Evolutionary conservation across 2,329 filamentous ascomycete genomes (phyloP).

Genomic region (Diaporthe destruens): DNA sequence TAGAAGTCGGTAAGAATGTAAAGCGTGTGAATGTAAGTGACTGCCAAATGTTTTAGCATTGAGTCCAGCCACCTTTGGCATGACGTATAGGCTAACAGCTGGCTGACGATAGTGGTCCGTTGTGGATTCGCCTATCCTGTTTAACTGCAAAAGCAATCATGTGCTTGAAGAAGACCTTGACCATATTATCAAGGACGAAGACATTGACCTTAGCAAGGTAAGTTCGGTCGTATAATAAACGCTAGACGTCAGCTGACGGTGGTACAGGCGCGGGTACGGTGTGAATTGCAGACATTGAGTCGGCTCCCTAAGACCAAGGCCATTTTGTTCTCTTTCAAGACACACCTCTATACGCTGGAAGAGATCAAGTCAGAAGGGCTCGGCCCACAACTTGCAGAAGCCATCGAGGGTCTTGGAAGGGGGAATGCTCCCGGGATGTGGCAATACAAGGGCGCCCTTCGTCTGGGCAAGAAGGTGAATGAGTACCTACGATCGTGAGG

Average conservation of each 20-base stretch:
- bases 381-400: slow-evolving; percentile 61
- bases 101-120: slow-evolving; percentile 59
- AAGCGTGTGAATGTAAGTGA: slow-evolving; percentile 63
- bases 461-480: slow-evolving; percentile 62
- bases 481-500: slow-evolving; percentile 57
- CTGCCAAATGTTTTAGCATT: background rate
- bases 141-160: slow-evolving; percentile 55
- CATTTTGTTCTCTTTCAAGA: slow-evolving; percentile 69
- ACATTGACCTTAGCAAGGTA: slow-evolving; percentile 56
- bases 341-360: slow-evolving; percentile 62
- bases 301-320: slow-evolving; percentile 61
- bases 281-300: slow-evolving; percentile 66
- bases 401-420: slow-evolving; percentile 63
- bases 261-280: slow-evolving; percentile 54
- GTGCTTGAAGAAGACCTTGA: slow-evolving; percentile 49
- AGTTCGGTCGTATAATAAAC: background rate
- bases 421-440: slow-evolving; percentile 68
- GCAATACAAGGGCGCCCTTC: slow-evolving; percentile 62
- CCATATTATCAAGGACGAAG: slow-evolving; percentile 50
- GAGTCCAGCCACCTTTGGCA: background rate
- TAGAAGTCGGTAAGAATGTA: slow-evolving; percentile 62
- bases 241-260: background rate
- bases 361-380: slow-evolving; percentile 64
- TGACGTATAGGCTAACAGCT: background rate
- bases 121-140: slow-evolving; percentile 58